Conservation (phyloP, 805 yeast genomes). For the Monosporozyma aerobia region DNA sequence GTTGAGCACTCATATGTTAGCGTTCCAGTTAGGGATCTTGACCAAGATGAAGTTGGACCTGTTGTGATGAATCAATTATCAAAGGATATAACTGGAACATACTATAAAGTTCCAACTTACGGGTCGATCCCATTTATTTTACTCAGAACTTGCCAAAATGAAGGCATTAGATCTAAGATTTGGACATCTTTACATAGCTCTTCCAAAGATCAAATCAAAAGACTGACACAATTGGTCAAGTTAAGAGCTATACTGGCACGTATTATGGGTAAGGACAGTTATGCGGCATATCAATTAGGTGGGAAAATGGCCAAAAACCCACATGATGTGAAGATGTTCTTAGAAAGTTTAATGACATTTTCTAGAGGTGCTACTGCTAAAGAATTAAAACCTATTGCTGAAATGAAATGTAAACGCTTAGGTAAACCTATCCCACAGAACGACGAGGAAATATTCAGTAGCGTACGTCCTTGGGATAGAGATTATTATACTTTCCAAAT, state of each 20-base stretch:
- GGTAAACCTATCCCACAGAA: constrained; percentile 8
- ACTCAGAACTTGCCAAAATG: constrained; percentile 47
- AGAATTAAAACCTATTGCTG: constrained; percentile 48
- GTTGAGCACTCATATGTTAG: constrained; percentile 17
- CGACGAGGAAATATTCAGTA: constrained; percentile 35
- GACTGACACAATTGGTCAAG: constrained; percentile 50
- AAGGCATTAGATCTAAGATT: constrained; percentile 49
- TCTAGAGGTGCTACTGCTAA: constrained; percentile 44
- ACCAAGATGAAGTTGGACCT: constrained; percentile 12
- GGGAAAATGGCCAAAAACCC: constrained; percentile 88
- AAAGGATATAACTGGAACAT: constrained; percentile 32
- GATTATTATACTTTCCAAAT: constrained; percentile 41
- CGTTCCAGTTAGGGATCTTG: constrained; percentile 15
- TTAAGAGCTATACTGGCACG: constrained; percentile 64
- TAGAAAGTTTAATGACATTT: constrained; percentile 47
- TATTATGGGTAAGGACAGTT: constrained; percentile 61
- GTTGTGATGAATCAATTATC: constrained; percentile 21
- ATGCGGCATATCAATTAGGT: constrained; percentile 69
- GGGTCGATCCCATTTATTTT: constrained; percentile 61
- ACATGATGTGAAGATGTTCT: constrained; percentile 60
- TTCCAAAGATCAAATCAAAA: constrained; percentile 48
- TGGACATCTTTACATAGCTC: constrained; percentile 73
- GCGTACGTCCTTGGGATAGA: constrained; percentile 85
- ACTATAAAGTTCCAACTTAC: constrained; percentile 45
- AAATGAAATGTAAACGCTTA: constrained; percentile 25